Evolutionary conservation across 176 grass and related monocot species (phyloP).

Genomic region (Poa annua): DNA sequence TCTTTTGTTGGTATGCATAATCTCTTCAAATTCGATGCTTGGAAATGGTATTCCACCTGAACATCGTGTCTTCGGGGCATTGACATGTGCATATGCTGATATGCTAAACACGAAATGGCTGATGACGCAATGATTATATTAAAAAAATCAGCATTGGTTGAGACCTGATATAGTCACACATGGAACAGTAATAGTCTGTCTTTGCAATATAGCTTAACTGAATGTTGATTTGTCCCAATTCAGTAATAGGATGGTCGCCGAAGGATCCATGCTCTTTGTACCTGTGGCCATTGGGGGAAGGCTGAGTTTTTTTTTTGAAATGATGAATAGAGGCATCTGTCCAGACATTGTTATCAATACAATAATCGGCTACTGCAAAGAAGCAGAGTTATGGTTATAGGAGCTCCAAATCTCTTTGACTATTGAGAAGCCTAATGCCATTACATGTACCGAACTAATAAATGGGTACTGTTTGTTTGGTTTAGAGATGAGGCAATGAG

Average conservation of each 20-base stretch:
- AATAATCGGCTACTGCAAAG: slow-evolving; percentile 26
- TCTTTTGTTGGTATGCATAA: slow-evolving; percentile 7
- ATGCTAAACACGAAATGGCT: background rate
- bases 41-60: background rate
- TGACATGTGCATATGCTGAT: slow-evolving; percentile 13
- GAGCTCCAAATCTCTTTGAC: slow-evolving; percentile 35
- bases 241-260: slow-evolving; percentile 10
- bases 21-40: background rate
- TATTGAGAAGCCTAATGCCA: slow-evolving; percentile 19
- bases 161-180: background rate
- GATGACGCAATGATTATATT: slow-evolving; percentile 11
- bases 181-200: slow-evolving; percentile 9
- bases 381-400: background rate
- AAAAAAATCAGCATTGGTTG: background rate
- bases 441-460: slow-evolving; percentile 30
- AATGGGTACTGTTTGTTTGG: slow-evolving; percentile 25
- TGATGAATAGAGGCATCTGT: slow-evolving; percentile 12
- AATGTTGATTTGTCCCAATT: slow-evolving; percentile 26
- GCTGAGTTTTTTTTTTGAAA: slow-evolving; percentile 40
- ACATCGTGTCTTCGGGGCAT: background rate
- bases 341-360: slow-evolving; percentile 7
- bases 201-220: background rate
- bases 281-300: slow-evolving; percentile 29
- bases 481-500: slow-evolving; percentile 14
- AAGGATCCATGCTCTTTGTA: slow-evolving; percentile 1